Conservation (phyloP, 2,329 filamentous ascomycete species). For the Botrytis tulipae region DNA sequence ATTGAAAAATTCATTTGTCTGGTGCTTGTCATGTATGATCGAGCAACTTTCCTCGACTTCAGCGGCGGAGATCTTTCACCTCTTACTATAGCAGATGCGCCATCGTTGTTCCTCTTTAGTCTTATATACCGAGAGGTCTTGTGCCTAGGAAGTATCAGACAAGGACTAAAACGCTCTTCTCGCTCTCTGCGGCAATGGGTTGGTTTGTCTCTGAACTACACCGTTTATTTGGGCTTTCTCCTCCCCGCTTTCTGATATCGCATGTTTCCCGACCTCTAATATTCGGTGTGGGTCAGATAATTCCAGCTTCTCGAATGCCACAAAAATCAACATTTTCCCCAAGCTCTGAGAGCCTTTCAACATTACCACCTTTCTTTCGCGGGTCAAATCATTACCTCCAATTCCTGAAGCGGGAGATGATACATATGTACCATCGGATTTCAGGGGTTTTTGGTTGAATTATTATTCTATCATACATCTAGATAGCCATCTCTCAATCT, state of each 20-base stretch:
- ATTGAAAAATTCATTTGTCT: background rate
- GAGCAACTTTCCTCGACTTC: background rate
- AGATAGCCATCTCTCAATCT: background rate
- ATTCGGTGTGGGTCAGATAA: background rate
- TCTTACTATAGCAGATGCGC: background rate
- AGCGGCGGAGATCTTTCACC: background rate
- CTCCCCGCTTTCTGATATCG: background rate
- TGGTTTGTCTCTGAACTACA: background rate
- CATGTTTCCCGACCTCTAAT: background rate
- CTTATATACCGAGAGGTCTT: background rate
- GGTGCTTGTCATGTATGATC: too few relatives aligned
- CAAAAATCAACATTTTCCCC: background rate
- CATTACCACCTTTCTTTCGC: background rate
- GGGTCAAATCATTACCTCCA: background rate
- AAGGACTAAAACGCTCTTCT: background rate
- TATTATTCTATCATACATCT: constrained; percentile 2
- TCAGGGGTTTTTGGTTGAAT: background rate
- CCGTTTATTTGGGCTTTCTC: background rate
- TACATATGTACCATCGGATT: background rate
- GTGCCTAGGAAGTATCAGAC: background rate
- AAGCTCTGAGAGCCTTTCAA: background rate
- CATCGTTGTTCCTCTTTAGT: background rate
- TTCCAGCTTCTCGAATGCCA: background rate
- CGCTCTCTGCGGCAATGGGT: background rate
- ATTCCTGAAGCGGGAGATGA: background rate